These are phyloP conservation scores for Termitomyces heimii DNA, from an alignment of 768 basidiomycete genomes.

Conservation along the genomic window DNA sequence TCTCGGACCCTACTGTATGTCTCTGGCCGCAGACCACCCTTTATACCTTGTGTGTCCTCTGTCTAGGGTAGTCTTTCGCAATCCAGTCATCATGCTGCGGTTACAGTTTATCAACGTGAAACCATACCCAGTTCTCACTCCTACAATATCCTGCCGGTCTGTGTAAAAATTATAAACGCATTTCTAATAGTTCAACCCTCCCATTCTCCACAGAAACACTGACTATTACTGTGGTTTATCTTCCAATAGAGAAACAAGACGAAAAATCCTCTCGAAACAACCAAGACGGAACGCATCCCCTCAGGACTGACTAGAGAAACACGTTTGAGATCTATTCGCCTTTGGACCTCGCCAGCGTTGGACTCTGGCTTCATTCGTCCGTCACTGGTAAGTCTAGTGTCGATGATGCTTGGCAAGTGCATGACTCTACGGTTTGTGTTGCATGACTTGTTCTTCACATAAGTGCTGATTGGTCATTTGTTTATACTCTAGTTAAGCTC, in stretches of 20 bases:
- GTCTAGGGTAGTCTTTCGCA: too few relatives aligned
- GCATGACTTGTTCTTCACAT: background rate
- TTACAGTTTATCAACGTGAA: too few relatives aligned
- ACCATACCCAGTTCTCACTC: too few relatives aligned
- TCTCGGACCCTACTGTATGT: too few relatives aligned
- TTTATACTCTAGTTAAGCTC: background rate
- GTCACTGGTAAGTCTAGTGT: background rate
- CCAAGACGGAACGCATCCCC: background rate
- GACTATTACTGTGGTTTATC: background rate
- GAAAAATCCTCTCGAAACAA: too few relatives aligned
- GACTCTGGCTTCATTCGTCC: background rate
- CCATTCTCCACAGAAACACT: background rate
- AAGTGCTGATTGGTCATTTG: background rate
- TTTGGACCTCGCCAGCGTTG: background rate
- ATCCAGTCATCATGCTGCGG: too few relatives aligned
- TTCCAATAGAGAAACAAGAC: background rate
- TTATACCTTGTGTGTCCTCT: too few relatives aligned
- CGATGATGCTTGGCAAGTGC: background rate
- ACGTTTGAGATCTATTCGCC: background rate
- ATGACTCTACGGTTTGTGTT: background rate
- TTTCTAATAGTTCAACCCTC: background rate
- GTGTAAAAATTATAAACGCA: background rate
- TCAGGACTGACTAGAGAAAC: background rate
- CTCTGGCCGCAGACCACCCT: too few relatives aligned
- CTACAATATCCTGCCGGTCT: background rate